These are phyloP conservation scores for Anastatica hierochuntica DNA, from an alignment of 345 rosid species.

Conservation along the genomic window DNA sequence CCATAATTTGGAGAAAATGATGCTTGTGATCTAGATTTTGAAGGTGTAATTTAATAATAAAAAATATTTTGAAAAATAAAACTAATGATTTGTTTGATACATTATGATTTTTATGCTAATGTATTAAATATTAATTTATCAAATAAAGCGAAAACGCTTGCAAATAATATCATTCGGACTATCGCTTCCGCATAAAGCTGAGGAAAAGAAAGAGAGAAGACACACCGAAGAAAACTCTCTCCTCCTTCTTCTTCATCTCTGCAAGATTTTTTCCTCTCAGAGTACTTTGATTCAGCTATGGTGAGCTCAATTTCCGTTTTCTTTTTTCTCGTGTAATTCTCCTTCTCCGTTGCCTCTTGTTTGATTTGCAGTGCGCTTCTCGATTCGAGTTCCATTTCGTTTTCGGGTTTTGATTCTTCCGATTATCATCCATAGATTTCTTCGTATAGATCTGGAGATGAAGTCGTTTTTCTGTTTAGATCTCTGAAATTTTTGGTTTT, in stretches of 20 bases:
- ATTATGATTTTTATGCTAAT: too few species aligned
- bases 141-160: too few species aligned
- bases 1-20: too few species aligned
- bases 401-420: background rate
- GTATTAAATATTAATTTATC: too few species aligned
- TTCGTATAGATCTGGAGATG: slow-evolving; percentile 18
- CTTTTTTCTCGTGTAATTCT: background rate
- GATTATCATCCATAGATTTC: background rate
- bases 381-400: slow-evolving; percentile 17
- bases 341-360: background rate
- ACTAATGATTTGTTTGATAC: too few species aligned
- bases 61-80: too few species aligned
- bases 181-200: slow-evolving; percentile 16
- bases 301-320: slow-evolving; percentile 13
- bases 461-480: slow-evolving; percentile 11
- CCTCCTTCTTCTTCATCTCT: slow-evolving; percentile 13
- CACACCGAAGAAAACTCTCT: slow-evolving; percentile 8
- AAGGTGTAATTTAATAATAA: too few species aligned
- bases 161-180: background rate
- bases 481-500: slow-evolving; percentile 20
- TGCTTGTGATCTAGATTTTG: too few species aligned
- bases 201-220: slow-evolving; percentile 12
- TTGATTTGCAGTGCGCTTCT: slow-evolving; percentile 5
- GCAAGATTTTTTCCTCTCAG: background rate
- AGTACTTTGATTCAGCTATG: slow-evolving; percentile 17